phyloP scores from a whole-genome alignment of 345 rosid genomes.

The Rhizophora apiculata region DNA sequence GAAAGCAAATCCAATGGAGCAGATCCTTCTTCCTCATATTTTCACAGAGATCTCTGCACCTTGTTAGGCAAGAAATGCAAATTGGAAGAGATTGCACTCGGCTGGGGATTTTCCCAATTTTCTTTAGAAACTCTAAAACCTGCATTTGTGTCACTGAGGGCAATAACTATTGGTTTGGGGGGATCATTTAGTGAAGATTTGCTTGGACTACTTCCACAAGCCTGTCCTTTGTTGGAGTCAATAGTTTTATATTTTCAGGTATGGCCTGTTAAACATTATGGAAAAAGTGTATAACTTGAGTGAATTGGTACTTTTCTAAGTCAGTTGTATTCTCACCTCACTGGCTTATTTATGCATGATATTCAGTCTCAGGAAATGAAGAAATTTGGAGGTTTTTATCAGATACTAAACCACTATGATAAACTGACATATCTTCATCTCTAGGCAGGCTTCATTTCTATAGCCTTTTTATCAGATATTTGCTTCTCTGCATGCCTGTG shows the following conservation, averaged over 20 bases:
- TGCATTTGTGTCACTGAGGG: constrained; percentile 43
- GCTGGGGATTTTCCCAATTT: constrained; percentile 68
- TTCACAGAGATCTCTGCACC: constrained; percentile 31
- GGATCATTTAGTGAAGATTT: constrained; percentile 63
- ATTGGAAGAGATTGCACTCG: constrained; percentile 58
- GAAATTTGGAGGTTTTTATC: background rate
- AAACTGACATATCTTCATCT: background rate
- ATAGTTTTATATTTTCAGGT: constrained; percentile 73
- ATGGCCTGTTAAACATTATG: constrained; percentile 3
- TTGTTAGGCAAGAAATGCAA: constrained; percentile 43
- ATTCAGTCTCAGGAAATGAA: background rate
- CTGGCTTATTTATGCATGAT: background rate
- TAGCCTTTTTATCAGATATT: too few relatives aligned
- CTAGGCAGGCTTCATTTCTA: too few relatives aligned
- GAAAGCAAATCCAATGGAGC: constrained; percentile 22
- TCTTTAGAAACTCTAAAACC: constrained; percentile 56
- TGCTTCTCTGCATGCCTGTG: too few relatives aligned
- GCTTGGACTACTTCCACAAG: constrained; percentile 42
- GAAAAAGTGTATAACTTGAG: background rate
- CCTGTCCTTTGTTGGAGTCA: constrained; percentile 64
- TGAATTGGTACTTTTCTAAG: background rate
- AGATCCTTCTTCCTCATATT: constrained; percentile 21
- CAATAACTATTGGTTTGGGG: constrained; percentile 65
- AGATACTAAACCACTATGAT: background rate
- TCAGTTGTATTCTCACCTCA: background rate